Evolutionary conservation across 331 rosid genomes (phyloP).

Genomic region (Telfairia occidentalis): DNA sequence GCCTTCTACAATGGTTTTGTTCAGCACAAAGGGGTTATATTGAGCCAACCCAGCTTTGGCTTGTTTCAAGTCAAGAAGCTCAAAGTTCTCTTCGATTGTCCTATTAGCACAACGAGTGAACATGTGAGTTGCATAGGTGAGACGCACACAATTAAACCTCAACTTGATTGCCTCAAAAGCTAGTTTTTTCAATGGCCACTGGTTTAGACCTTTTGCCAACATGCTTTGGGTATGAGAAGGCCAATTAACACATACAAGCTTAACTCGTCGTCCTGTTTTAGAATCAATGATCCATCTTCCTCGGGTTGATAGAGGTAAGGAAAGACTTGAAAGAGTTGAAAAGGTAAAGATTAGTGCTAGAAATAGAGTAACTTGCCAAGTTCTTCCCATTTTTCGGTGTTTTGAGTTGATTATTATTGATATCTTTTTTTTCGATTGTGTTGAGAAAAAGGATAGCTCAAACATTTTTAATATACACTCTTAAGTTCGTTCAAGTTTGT

Average conservation of each 20-base stretch:
- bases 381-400: too few relatives aligned
- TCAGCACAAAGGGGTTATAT: background rate
- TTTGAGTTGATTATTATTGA: too few relatives aligned
- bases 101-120: background rate
- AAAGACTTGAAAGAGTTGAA: too few relatives aligned
- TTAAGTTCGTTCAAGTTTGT: background rate
- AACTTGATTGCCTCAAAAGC: background rate
- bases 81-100: background rate
- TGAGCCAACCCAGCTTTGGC: background rate
- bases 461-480: background rate
- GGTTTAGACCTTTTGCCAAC: conserved; percentile 20
- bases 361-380: too few relatives aligned
- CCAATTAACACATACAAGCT: conserved; percentile 17
- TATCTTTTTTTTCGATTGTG: background rate
- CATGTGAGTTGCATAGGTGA: too few relatives aligned
- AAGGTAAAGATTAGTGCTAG: too few relatives aligned
- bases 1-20: background rate
- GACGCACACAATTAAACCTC: conserved; percentile 25
- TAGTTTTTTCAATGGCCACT: background rate
- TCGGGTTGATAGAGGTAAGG: too few relatives aligned
- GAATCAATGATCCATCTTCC: too few relatives aligned
- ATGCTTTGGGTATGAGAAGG: background rate
- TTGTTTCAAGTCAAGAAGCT: background rate
- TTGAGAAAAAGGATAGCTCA: background rate
- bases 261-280: too few relatives aligned